These are phyloP conservation scores for Aspergillus pseudonomiae DNA, from an alignment of 2,329 filamentous ascomycete genomes.

Conservation along the genomic window DNA sequence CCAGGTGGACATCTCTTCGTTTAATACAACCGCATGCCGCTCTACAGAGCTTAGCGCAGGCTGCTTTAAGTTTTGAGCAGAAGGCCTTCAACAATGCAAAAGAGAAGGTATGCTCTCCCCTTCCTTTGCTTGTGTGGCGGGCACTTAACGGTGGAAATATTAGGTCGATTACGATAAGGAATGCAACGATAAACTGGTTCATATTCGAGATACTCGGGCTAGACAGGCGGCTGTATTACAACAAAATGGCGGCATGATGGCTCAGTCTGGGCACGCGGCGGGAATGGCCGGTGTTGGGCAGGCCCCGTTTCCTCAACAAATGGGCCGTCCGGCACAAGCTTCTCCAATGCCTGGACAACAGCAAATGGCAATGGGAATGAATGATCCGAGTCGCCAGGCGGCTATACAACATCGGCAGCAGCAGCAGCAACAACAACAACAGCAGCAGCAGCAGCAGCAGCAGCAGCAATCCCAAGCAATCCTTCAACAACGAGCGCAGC, in stretches of 20 bases:
- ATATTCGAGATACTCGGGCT: constrained; percentile 49
- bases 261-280: constrained; percentile 35
- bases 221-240: constrained; percentile 47
- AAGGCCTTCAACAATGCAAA: constrained; percentile 48
- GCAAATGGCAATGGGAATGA: constrained; percentile 41
- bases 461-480: constrained; percentile 28
- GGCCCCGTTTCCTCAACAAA: constrained; percentile 53
- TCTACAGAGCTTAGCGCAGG: constrained; percentile 40
- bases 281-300: constrained; percentile 38
- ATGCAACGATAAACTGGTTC: constrained; percentile 47
- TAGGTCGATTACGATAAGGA: constrained; percentile 49
- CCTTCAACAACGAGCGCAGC: constrained; percentile 35
- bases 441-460: constrained; percentile 32
- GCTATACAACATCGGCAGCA: constrained; percentile 41
- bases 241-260: constrained; percentile 43
- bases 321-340: constrained; percentile 54
- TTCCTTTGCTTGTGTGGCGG: background rate
- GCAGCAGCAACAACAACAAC: constrained; percentile 33
- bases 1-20: constrained; percentile 50
- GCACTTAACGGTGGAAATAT: background rate
- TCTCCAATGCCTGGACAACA: constrained; percentile 50
- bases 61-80: constrained; percentile 49
- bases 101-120: constrained; percentile 31
- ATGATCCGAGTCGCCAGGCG: constrained; percentile 35
- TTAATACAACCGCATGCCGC: constrained; percentile 48